Conservation (phyloP, 2,329 filamentous ascomycete species). For the Polychaeton citri region DNA sequence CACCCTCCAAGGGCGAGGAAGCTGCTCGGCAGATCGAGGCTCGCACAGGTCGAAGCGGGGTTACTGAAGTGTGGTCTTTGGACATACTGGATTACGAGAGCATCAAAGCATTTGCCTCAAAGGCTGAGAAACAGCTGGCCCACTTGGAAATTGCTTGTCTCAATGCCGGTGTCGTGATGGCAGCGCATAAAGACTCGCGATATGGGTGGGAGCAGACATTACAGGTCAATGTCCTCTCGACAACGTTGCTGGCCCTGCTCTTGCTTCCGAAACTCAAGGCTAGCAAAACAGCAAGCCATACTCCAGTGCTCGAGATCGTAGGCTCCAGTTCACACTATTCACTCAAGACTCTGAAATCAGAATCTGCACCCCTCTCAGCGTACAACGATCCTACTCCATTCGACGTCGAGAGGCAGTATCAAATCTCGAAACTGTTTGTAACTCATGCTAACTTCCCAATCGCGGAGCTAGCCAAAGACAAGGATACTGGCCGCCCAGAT, state of each 20-base stretch:
- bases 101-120: constrained; percentile 12
- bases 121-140: constrained; percentile 15
- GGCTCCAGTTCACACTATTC: no score
- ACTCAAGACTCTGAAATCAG: no score
- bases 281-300: no score
- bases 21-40: constrained; percentile 19
- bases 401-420: no score
- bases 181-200: constrained; percentile 11
- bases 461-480: no score
- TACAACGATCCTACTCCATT: no score
- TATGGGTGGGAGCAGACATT: constrained; percentile 32
- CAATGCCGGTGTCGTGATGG: constrained; percentile 24
- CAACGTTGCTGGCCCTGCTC: constrained; percentile 39
- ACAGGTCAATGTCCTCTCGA: constrained; percentile 47
- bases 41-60: constrained; percentile 13
- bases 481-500: no score
- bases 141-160: constrained; percentile 25
- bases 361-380: no score
- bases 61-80: constrained; percentile 19
- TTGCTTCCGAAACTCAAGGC: constrained; percentile 29
- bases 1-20: constrained; percentile 21
- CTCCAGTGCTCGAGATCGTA: no score
- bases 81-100: constrained; percentile 14
- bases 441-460: no score
- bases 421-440: no score